These are phyloP conservation scores for Cyclocybe aegerita DNA, from an alignment of 768 basidiomycete genomes.

Conservation along the genomic window DNA sequence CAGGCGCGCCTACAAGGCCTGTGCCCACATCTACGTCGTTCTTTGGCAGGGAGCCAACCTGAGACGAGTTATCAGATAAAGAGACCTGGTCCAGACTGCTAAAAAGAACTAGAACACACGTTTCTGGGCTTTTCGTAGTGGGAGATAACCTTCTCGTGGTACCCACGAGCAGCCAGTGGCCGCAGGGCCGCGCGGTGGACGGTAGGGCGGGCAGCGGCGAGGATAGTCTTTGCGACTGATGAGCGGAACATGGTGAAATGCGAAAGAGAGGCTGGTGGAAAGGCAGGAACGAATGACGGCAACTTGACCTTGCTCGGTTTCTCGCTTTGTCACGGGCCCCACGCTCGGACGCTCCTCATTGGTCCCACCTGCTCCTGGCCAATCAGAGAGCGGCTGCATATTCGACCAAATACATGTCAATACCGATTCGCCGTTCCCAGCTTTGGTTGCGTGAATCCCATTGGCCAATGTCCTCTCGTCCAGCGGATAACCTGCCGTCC, in stretches of 20 bases:
- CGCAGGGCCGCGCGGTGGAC: slow-evolving; percentile 37
- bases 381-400: slow-evolving; percentile 6
- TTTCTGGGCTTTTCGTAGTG: slow-evolving; percentile 98
- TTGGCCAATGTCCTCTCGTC: slow-evolving; percentile 26
- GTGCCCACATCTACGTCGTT: slow-evolving; percentile 91
- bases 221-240: slow-evolving; percentile 49
- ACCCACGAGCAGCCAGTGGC: slow-evolving; percentile 64
- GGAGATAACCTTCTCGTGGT: slow-evolving; percentile 96
- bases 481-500: slow-evolving; percentile 73
- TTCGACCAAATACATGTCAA: neutral
- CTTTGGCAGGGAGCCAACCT: slow-evolving; percentile 98
- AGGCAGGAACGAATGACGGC: neutral
- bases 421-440: neutral
- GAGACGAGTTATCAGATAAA: slow-evolving; percentile 59
- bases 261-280: slow-evolving; percentile 15
- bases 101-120: slow-evolving; percentile 54
- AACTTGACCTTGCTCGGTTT: neutral
- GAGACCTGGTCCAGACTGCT: slow-evolving; percentile 27
- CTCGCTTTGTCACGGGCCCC: slow-evolving; percentile 9
- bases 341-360: slow-evolving; percentile 13
- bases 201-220: slow-evolving; percentile 45
- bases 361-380: slow-evolving; percentile 7
- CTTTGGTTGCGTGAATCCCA: neutral
- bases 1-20: slow-evolving; percentile 96
- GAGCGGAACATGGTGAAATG: slow-evolving; percentile 71